Conservation (phyloP, 2,329 filamentous ascomycete species). For the Phoma sp. region DNA sequence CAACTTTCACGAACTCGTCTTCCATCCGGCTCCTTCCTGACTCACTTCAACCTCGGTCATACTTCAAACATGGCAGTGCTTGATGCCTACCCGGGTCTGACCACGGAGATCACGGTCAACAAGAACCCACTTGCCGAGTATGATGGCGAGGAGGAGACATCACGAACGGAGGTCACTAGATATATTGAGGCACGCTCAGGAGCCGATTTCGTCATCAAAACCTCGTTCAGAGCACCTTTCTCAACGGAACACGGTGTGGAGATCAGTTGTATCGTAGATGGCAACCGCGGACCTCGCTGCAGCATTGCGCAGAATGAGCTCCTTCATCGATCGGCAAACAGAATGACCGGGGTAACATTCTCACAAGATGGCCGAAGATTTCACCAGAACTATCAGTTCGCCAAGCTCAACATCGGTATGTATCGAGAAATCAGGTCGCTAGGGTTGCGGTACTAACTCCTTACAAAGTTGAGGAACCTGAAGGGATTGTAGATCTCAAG, state of each 20-base stretch:
- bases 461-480: slow-evolving; percentile 10
- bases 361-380: slow-evolving; percentile 2
- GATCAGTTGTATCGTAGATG: slow-evolving; percentile 24
- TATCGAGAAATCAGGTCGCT: too few relatives aligned
- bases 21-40: too few relatives aligned
- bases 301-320: too few relatives aligned
- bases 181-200: slow-evolving; percentile 42
- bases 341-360: not conserved
- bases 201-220: slow-evolving; percentile 24
- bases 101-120: slow-evolving; percentile 26
- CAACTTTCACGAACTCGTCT: too few relatives aligned
- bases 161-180: slow-evolving; percentile 22
- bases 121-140: slow-evolving; percentile 31
- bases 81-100: slow-evolving; percentile 13
- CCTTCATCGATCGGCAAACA: not conserved
- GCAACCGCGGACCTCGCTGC: not conserved
- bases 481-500: not conserved
- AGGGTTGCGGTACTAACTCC: not conserved
- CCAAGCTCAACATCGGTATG: slow-evolving; percentile 22
- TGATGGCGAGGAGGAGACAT: slow-evolving; percentile 25
- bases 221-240: not conserved
- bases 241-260: slow-evolving; percentile 10
- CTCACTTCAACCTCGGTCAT: too few relatives aligned
- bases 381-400: slow-evolving; percentile 30
- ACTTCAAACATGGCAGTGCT: slow-evolving; percentile 26